Evolutionary conservation across 306 rosid genomes (phyloP), one percentile per base, ranked within the genome.

Genomic region (Begonia peltatifolia): DNA sequence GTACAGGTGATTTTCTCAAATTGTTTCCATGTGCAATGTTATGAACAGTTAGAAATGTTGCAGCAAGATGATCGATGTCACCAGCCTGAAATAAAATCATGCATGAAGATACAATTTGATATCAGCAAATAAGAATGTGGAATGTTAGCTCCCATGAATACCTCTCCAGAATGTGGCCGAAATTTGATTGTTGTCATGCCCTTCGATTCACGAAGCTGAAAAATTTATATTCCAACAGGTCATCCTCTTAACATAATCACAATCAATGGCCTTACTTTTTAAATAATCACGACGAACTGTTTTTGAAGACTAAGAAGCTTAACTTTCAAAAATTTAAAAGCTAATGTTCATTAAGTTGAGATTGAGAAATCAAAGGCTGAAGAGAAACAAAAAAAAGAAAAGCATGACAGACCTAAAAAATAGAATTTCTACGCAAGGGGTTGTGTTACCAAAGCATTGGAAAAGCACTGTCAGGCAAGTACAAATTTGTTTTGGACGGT

Each of bases 101-200:
- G 13, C 59, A 53, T 64, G 11, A 54, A 41, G 48, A 69, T 53
- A 12, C 10, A 71, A 57, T 59, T 14, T 23, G 61, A 22, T 54
- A 35, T 13, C 10, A 10, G 47, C 36, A 38, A 13, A 36, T 49
- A 50, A 48, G 15, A 54, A 66, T 36, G 38, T 30, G 9, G 9
- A 30, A 30, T 30, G 3, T 30, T 7, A 30, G 38, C 38, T 20
- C 23, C 38, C 8, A 71, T 51, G 51, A 75, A 46, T 48, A 87
- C 96, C 94, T 87, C 96, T 62, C 96, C 96, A 63, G 87, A 83
- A 61, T 83, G 96, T 48, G 96, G 94, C 48, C 87, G 87, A 52
- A 80, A 74, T 63, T 71, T 83, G 49, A 87, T 83, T 56, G 87
- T 83, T 42, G 61, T 55, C 68, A 66, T n/a, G 53, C 70, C 77